Base-by-base conservation (phyloP, 129 eudicot species). In the Mikania micrantha region DNA sequence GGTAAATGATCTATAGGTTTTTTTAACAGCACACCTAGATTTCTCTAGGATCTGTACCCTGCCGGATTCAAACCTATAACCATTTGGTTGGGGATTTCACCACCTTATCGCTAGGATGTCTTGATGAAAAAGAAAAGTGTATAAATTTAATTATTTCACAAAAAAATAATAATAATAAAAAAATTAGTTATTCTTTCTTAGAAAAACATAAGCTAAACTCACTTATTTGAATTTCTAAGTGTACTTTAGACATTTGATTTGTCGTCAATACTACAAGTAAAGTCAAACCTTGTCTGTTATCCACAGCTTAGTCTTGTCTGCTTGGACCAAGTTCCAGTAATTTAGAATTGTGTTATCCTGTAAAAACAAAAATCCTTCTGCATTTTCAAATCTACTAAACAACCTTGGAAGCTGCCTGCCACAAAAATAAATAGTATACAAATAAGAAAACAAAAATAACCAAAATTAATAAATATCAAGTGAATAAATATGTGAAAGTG, bases 251-350 rank as follows among this genome's bases (percentile, higher is more conserved):
- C 45, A 27, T 66, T 66, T 15, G 2, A 38, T 5, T 58, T 42
- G 24, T n/a, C 34, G 74, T 44, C 38, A 29, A 41, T 54, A 66
- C 52, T 32, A 56, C 5, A 27, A 66, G 36, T 56, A 21, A 66
- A 67, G 66, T 66, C 70, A 25, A 75, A 75, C 98, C 98, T 88
- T 88, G 81, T 92, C 64, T 12, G 96, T 80, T 71, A 92, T 88
- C 98, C 98, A 92, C 53, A 92, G 91, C 78, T 84, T 92, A 25
- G 80, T 73, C 72, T 83, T 88, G 74, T 88, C 96, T 32, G 96
- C 96, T 71, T 82, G 96, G 42, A 92, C 61, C 77, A 92, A 64
- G 70, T 88, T 92, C 98, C 98, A 92, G 80, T 92, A 88, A 75
- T 92, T 92, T 50, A 92, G 89, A 65, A 92, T 69, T 0, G 95